phyloP scores from a whole-genome alignment of 225 moss, liverwort and hornwort genomes.

The Antitrichia curtipendula region DNA sequence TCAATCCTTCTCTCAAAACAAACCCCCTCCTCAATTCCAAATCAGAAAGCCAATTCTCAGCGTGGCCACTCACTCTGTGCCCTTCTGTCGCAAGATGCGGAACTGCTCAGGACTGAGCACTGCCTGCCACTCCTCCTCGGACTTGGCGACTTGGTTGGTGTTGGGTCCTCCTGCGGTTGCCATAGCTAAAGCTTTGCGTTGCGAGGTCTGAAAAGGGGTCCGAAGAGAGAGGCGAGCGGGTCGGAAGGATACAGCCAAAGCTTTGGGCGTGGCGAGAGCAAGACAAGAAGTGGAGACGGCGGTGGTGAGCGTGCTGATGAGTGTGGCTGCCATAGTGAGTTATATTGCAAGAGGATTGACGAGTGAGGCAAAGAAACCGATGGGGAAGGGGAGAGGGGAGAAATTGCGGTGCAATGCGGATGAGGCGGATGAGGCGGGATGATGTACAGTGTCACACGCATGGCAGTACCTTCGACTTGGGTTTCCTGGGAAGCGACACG shows the following conservation, averaged over 20 bases:
- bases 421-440: not conserved
- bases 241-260: not conserved
- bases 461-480: not conserved
- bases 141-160: constrained; percentile 21
- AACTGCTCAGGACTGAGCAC: constrained; percentile 83
- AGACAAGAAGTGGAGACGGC: not conserved
- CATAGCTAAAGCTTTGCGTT: constrained; percentile 2
- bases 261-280: not conserved
- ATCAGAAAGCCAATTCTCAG: not conserved
- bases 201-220: not conserved
- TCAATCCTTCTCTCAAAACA: not conserved
- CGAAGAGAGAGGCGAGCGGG: not conserved
- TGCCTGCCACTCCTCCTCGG: constrained; percentile 77
- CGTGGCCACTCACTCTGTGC: constrained; percentile 36
- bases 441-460: not conserved
- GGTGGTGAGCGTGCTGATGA: constrained; percentile 1
- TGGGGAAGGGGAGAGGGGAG: not conserved
- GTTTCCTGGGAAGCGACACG: not conserved
- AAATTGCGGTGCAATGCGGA: not conserved
- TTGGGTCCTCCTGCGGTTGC: constrained; percentile 4
- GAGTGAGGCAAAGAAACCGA: not conserved
- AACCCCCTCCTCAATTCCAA: not conserved
- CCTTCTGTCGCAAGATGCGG: constrained; percentile 78
- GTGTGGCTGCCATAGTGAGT: constrained; percentile 9
- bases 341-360: not conserved